A percentile compares a stretch with the other conserved stretches of the same genome.
These are phyloP conservation scores for Fusarium dlaminii DNA, from an alignment of 2,329 filamentous ascomycete species.

Conservation along the genomic window DNA sequence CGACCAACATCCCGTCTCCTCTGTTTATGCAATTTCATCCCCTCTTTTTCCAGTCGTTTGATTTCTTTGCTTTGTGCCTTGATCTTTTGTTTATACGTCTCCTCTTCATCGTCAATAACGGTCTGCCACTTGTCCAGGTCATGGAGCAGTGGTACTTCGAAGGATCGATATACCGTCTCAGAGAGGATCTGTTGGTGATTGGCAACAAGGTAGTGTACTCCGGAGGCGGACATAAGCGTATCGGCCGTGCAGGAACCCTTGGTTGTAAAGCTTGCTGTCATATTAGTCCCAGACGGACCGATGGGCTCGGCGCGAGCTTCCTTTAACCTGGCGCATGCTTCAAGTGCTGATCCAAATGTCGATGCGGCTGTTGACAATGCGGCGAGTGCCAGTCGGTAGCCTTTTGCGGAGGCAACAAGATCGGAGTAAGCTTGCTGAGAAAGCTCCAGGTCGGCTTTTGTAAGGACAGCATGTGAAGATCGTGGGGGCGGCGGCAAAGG, in stretches of 20 bases:
- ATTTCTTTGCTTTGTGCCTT: constrained; percentile 68
- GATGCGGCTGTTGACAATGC: constrained; percentile 69
- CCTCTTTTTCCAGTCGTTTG: constrained; percentile 71
- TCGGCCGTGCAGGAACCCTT: constrained; percentile 69
- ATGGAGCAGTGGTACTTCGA: constrained; percentile 75
- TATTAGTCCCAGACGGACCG: constrained; percentile 50
- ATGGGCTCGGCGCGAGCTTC: constrained; percentile 70
- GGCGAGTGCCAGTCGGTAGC: constrained; percentile 70
- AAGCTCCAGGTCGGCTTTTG: constrained; percentile 69
- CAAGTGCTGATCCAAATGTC: constrained; percentile 70
- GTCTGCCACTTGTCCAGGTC: constrained; percentile 73
- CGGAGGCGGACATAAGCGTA: constrained; percentile 68
- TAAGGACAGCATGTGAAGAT: constrained; percentile 67
- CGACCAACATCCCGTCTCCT: constrained; percentile 68
- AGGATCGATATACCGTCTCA: constrained; percentile 73
- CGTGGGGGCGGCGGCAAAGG: constrained; percentile 69
- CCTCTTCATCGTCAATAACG: constrained; percentile 72
- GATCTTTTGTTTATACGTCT: constrained; percentile 65
- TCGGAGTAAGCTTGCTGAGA: constrained; percentile 71
- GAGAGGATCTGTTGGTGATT: constrained; percentile 77
- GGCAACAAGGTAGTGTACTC: constrained; percentile 72
- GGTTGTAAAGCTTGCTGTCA: constrained; percentile 59
- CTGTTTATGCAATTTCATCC: constrained; percentile 68
- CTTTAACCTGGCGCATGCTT: constrained; percentile 74
- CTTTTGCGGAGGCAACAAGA: constrained; percentile 69